These are phyloP conservation scores for Aspergillus heteromorphus DNA, from an alignment of 495 filamentous ascomycete species.

Conservation along the genomic window DNA sequence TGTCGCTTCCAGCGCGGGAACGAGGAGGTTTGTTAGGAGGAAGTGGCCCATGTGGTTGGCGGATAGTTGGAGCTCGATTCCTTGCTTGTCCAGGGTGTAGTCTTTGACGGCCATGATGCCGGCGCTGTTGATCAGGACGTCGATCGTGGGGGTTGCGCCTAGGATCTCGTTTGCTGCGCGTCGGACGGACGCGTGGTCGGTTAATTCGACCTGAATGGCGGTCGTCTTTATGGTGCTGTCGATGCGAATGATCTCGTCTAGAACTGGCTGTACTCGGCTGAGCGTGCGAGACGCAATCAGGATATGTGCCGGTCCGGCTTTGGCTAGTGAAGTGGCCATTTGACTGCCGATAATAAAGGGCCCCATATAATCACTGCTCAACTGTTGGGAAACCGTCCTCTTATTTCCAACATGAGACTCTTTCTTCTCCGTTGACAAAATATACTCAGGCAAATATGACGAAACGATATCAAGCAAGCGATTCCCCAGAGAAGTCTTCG, in stretches of 20 bases:
- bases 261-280: not conserved
- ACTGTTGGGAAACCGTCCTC: no score
- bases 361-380: no score
- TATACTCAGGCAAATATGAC: no score
- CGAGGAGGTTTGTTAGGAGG: not conserved
- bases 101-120: not conserved
- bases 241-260: not conserved
- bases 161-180: not conserved
- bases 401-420: no score
- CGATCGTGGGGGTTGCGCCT: not conserved
- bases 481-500: no score
- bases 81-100: conserved; percentile 1
- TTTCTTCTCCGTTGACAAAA: no score
- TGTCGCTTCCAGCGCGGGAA: not conserved
- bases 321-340: not conserved
- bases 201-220: not conserved
- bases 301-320: not conserved
- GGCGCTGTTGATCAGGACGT: conserved; percentile 2
- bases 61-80: not conserved
- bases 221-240: not conserved
- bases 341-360: not conserved
- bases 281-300: not conserved
- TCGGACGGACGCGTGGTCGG: not conserved
- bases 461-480: no score
- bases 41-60: not conserved